Conservation (phyloP, 2,329 filamentous ascomycete genomes). For the Trichoderma brevicompactum region DNA sequence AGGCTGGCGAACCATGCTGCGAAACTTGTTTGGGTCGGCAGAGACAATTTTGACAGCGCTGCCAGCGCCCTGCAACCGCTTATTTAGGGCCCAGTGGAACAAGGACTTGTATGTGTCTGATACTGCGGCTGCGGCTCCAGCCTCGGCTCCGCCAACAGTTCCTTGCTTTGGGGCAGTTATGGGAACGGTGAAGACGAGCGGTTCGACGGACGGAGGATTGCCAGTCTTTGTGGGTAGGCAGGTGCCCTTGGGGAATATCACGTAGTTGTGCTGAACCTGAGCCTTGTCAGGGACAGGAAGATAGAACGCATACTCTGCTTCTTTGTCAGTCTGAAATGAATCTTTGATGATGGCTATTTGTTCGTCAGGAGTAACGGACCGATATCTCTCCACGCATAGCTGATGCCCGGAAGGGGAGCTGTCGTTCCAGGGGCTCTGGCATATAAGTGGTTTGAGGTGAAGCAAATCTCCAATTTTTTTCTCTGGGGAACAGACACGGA, state of each 20-base stretch:
- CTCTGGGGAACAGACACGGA: conserved; percentile 69
- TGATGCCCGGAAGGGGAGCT: conserved; percentile 56
- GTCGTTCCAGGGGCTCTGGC: conserved; percentile 58
- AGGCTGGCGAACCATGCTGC: conserved; percentile 59
- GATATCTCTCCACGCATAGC: conserved; percentile 65
- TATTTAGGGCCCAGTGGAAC: conserved; percentile 64
- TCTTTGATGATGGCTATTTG: too few relatives aligned
- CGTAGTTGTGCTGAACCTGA: conserved; percentile 68
- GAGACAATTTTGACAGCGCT: conserved; percentile 55
- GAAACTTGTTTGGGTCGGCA: conserved; percentile 61
- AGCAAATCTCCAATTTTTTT: conserved; percentile 69
- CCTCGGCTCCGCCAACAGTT: conserved; percentile 56
- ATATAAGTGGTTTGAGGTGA: conserved; percentile 64
- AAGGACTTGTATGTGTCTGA: conserved; percentile 63
- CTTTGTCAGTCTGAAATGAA: conserved; percentile 27
- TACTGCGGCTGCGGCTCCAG: conserved; percentile 55
- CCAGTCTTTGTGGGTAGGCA: conserved; percentile 56
- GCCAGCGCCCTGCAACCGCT: conserved; percentile 54
- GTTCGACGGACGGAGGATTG: conserved; percentile 52
- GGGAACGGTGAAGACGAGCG: conserved; percentile 67
- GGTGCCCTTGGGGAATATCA: conserved; percentile 62
- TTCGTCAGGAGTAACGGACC: conserved; percentile 48
- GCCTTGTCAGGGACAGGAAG: conserved; percentile 68
- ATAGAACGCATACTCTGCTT: conserved; percentile 63
- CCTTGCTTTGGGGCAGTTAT: conserved; percentile 64